Base-by-base conservation (phyloP, 176 grass and related monocot species). In the Avena eriantha region DNA sequence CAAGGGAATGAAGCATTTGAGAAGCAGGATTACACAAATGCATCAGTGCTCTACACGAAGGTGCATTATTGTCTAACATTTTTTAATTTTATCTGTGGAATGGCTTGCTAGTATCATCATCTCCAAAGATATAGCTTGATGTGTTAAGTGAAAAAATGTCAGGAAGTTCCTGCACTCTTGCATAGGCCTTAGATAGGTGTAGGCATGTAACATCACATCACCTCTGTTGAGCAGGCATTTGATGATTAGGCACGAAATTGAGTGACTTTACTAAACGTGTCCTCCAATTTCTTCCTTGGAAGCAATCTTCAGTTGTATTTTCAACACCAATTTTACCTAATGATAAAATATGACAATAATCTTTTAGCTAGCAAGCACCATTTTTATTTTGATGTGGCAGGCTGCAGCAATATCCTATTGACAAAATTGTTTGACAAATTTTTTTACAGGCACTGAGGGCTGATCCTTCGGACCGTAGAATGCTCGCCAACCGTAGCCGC, bases 401-500 rank as follows among this genome's bases (percentile, higher is more conserved):
- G 12, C 15, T 10, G 18, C 46, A 74, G 23, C 14, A 56, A 21
- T 50, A 23, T 56, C 7, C 18, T 76, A 45, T n/a, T 88, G 35
- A 68, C 17, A 21, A 54, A 54, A 59, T 12, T 83, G 35, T 46
- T 43, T 57, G 24, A 36, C 36, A 56, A 35, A 4, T 16, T 56
- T 17, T 49, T 58, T 72, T 41, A 41, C 39, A 87, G 89, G 73
- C 73, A 54, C 50, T 84, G 63, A 87, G 72, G 75, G 51, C 80
- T 80, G 89, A 84, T 83, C 67, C 34, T 3, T 59, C 64, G 6
- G 80, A 89, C 10, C 33, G 74, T 22, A 69, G 56, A 13, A 39
- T 89, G 34, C 83, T 83, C 50, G 71, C 87, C 58, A 89, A 87
- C 79, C 83, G 91, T 69, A 89, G 91, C 66, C 54, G 80, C 71